Evolutionary conservation across 768 basidiomycete genomes (phyloP), one percentile per base, ranked within the genome.

Genomic region (Kwoniella mangroviensis): DNA sequence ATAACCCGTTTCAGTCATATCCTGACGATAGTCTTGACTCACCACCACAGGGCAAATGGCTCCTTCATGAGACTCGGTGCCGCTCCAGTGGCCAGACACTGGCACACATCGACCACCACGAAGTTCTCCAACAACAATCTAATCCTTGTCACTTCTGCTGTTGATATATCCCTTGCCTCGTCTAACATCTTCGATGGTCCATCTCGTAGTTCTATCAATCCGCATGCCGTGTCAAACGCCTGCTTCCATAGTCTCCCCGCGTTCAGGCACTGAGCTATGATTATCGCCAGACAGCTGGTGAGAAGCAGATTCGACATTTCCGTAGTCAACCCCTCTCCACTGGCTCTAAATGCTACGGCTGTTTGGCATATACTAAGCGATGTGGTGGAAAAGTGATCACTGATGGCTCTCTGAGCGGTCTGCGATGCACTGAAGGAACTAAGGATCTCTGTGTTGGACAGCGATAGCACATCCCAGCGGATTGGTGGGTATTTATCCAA

Each of bases 1-100:
- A 34, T n/a, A 28, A 1, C 21, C 21, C 11, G 49, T 28, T 10
- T 41, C n/a, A 45, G n/a, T 9, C 60, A 42, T 7, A 15, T 10
- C 24, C 21, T 43, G 15, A n/a, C 19, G 21, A 21, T 15, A 40
- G n/a, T 57, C 21, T 24, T 28, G 12, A 63, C 52, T 62, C 68
- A 73, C 59, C 63, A 62, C 54, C 71, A 72, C 7, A 63, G 56
- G 11, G 57, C 55, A 51, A 72, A 72, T 13, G 67, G 43, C 58
- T 72, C 71, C 9, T 43, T 54, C 71, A 72, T 60, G 28, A 72
- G 21, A 3, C 43, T 63, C 40, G 71, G 71, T 17, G 62, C 62
- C 4, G 67, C 24, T n/a, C 71, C 71, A 13, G 67, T 41, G 9
- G 67, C 66, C 40, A 72, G 22, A 60, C 69, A 71, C 34, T 52